These are phyloP conservation scores for Leccinum subgranulosum DNA, from an alignment of 768 basidiomycete genomes.

Conservation along the genomic window DNA sequence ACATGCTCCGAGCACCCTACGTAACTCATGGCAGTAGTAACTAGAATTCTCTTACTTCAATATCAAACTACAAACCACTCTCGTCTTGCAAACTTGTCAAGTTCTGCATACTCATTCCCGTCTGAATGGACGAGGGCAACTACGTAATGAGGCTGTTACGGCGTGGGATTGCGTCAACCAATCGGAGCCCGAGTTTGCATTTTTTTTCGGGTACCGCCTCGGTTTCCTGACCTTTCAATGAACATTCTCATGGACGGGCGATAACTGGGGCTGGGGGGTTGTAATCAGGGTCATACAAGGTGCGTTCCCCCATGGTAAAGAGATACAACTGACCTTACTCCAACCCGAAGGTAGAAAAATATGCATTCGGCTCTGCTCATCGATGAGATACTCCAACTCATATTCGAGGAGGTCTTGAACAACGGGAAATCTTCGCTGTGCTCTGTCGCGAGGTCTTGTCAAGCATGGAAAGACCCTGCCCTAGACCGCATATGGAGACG, in stretches of 20 bases:
- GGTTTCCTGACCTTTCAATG: neutral
- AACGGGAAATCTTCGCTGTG: constrained; percentile 31
- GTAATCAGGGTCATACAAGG: neutral
- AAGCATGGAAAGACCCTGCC: constrained; percentile 47
- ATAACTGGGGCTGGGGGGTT: neutral
- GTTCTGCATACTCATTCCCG: neutral
- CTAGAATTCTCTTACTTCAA: neutral
- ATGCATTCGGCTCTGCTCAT: constrained; percentile 48
- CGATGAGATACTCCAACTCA: constrained; percentile 47
- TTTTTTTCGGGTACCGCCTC: constrained; percentile 20
- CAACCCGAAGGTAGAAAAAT: neutral
- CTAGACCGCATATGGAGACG: constrained; percentile 45
- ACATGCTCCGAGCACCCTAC: neutral
- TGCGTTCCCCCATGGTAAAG: neutral
- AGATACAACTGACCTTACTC: neutral
- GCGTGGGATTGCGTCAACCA: constrained; percentile 12
- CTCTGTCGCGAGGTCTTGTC: constrained; percentile 40
- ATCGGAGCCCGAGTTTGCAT: constrained; percentile 5
- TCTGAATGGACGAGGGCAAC: too few relatives aligned
- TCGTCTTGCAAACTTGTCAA: too few relatives aligned
- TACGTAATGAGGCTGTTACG: neutral
- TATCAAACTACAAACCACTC: neutral
- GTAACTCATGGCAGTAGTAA: constrained; percentile 10
- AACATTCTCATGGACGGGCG: neutral
- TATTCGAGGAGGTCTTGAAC: constrained; percentile 36